Base-by-base conservation (phyloP, 148 eudicot genomes). In the Nepenthes gracilis region DNA sequence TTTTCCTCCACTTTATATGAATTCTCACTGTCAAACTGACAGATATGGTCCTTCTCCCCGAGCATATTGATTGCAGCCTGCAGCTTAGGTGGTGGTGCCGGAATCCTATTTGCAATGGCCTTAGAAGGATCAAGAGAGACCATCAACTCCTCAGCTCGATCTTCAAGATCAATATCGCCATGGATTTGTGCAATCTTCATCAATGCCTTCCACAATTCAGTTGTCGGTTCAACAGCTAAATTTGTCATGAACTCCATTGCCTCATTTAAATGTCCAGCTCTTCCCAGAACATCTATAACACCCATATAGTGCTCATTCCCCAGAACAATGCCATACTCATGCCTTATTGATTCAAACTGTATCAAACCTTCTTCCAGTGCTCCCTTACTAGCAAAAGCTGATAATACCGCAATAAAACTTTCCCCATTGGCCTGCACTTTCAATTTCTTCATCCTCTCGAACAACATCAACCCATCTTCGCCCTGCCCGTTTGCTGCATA, bases 81-180 rank as follows among this genome's bases (percentile, higher is more conserved):
- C 57, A 36, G 69, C 69, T 64, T 70, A 36, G 68, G 69, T 12
- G 58, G 65, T n/a, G 72, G 77, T 1, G 57, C 4, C 1, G 43
- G 56, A 35, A 54, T 14, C 11, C 47, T 72, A 33, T 66, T 64
- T 23, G 43, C 47, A 23, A 1, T 43, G 57, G 53, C 55, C 36
- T 48, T 66, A 13, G 70, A 55, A 7, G 71, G 70, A 34, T 69
- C 67, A 38, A 75, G 50, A 53, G 32, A 47, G 36, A 62, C 63
- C 57, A 74, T 9, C 36, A 78, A 32, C 55, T 74, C 75, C 63
- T 63, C 63, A 64, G 61, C 50, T 5, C 33, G 80, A 58, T 79
- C 80, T 64, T 79, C 83, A 66, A 75, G 72, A 12, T 79, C 77
- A 57, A 79, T 64, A 57, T 75, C 66, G 12, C 83, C 83, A 38